These are phyloP conservation scores for Sanghuangporus weigelae DNA, from an alignment of 1,284 basidiomycete genomes.

Conservation along the genomic window DNA sequence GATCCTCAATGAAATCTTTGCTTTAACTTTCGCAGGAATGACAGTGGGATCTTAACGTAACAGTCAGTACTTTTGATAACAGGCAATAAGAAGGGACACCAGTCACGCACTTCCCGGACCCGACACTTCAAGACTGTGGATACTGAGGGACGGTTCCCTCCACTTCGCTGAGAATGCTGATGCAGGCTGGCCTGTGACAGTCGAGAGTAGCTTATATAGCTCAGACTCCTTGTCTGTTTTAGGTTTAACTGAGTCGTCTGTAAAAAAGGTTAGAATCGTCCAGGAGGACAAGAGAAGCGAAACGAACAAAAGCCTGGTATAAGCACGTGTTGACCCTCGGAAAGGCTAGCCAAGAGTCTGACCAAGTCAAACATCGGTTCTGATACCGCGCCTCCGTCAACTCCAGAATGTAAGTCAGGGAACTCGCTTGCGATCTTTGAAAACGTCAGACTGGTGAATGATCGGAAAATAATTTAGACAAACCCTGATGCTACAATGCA, in stretches of 20 bases:
- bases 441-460: background rate
- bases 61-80: background rate
- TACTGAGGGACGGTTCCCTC: slow-evolving; percentile 72
- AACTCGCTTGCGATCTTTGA: slow-evolving; percentile 56
- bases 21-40: slow-evolving; percentile 77
- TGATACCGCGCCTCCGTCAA: slow-evolving; percentile 83
- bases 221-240: slow-evolving; percentile 62
- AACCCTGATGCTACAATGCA: slow-evolving; percentile 76
- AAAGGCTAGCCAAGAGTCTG: slow-evolving; percentile 71
- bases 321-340: slow-evolving; percentile 54
- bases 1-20: slow-evolving; percentile 83
- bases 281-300: slow-evolving; percentile 3
- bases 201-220: slow-evolving; percentile 64
- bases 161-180: slow-evolving; percentile 69
- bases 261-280: slow-evolving; percentile 6
- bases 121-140: slow-evolving; percentile 67
- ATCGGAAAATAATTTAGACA: slow-evolving; percentile 14
- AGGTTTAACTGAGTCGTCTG: slow-evolving; percentile 73
- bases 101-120: slow-evolving; percentile 60
- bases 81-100: background rate
- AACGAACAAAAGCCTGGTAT: slow-evolving; percentile 84
- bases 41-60: slow-evolving; percentile 66
- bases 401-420: slow-evolving; percentile 84
- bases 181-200: slow-evolving; percentile 60
- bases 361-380: slow-evolving; percentile 96